These are phyloP conservation scores for Bryoerythrophyllum caledonicum DNA, from an alignment of 225 moss, liverwort and hornwort species.

Conservation along the genomic window DNA sequence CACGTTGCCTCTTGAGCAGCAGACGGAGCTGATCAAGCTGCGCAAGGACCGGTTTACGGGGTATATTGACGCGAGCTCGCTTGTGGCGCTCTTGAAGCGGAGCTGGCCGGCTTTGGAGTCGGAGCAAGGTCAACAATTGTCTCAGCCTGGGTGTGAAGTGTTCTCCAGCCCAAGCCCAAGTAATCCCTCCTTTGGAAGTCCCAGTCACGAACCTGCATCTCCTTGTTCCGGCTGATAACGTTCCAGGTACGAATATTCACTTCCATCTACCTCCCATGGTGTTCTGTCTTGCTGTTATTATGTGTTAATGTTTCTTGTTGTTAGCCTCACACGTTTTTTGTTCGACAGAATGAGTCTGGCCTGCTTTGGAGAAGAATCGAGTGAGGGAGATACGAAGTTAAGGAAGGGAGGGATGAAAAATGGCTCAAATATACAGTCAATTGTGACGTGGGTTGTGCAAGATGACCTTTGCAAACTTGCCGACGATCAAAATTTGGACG, in stretches of 20 bases:
- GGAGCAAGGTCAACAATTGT: not conserved
- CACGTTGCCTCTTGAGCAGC: slow-evolving; percentile 34
- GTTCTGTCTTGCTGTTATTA: too few relatives aligned
- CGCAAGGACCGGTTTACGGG: slow-evolving; percentile 33
- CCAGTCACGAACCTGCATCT: slow-evolving; percentile 9
- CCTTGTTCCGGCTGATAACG: slow-evolving; percentile 3
- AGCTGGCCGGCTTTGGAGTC: slow-evolving; percentile 33
- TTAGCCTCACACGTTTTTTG: not conserved
- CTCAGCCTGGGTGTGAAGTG: not conserved
- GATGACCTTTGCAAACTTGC: not conserved
- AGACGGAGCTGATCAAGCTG: slow-evolving; percentile 33
- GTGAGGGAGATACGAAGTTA: not conserved
- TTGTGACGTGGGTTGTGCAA: not conserved
- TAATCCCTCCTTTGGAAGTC: not conserved
- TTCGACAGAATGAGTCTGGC: not conserved
- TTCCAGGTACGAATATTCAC: not conserved
- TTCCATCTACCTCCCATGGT: not conserved
- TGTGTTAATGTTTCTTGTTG: not conserved
- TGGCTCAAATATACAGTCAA: not conserved
- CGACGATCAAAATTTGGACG: not conserved
- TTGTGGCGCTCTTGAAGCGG: slow-evolving; percentile 29
- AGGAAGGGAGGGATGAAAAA: not conserved
- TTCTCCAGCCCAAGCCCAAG: not conserved
- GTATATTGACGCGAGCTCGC: slow-evolving; percentile 24
- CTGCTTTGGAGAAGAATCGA: not conserved